These are phyloP conservation scores for Peniophora sp. DNA, from an alignment of 1,284 basidiomycete species.

Conservation along the genomic window DNA sequence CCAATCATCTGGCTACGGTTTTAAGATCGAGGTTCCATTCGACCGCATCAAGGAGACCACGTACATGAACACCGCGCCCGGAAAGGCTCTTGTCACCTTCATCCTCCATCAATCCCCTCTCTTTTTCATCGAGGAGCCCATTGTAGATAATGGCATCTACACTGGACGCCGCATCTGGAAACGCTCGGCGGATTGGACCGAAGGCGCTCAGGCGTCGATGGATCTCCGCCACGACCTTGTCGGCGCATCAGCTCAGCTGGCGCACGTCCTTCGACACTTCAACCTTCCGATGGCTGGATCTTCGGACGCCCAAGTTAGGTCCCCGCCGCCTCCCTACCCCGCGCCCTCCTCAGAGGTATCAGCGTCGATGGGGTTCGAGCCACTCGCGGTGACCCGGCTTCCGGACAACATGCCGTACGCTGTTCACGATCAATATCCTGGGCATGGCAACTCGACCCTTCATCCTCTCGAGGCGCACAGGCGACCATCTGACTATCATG, in stretches of 20 bases:
- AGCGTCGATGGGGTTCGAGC: neutral
- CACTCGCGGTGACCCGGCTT: neutral
- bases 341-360: neutral
- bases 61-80: conserved; percentile 47
- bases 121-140: conserved; percentile 53
- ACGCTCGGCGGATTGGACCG: conserved; percentile 69
- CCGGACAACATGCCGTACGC: neutral
- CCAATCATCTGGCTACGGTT: conserved; percentile 58
- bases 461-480: neutral
- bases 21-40: conserved; percentile 80
- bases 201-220: conserved; percentile 60
- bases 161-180: conserved; percentile 43
- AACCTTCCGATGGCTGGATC: conserved; percentile 11
- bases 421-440: neutral
- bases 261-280: conserved; percentile 47
- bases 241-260: conserved; percentile 56
- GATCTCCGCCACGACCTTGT: conserved; percentile 59
- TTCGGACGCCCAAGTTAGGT: neutral
- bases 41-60: conserved; percentile 49
- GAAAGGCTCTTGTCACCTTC: conserved; percentile 53
- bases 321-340: neutral
- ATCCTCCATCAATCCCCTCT: conserved; percentile 54
- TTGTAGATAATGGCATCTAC: conserved; percentile 17
- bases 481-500: conserved; percentile 2
- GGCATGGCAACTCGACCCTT: neutral